These are phyloP conservation scores for Penicillium sp. DNA, from an alignment of 2,329 filamentous ascomycete species.

Conservation along the genomic window DNA sequence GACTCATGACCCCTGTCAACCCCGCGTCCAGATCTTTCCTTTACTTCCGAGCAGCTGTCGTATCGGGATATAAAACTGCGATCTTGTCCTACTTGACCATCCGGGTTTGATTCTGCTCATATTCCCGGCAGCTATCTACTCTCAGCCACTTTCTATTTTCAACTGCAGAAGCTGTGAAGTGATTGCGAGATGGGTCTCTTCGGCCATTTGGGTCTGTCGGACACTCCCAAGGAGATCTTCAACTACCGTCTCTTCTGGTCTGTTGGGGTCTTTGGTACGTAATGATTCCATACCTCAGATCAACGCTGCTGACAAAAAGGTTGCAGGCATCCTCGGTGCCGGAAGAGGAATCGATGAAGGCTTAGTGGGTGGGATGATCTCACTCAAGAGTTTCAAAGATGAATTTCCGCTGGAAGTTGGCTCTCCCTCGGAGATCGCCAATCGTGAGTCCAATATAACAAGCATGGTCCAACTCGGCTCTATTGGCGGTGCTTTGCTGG, in stretches of 20 bases:
- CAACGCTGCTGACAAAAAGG: not conserved
- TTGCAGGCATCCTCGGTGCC: constrained; percentile 9
- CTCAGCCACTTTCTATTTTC: not conserved
- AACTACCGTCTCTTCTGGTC: constrained; percentile 8
- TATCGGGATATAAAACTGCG: not conserved
- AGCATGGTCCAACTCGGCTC: constrained; percentile 9
- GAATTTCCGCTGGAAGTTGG: constrained; percentile 10
- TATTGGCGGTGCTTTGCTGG: constrained; percentile 24
- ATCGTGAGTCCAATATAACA: constrained; percentile 7
- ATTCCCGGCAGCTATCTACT: not conserved
- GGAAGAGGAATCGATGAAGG: constrained; percentile 12
- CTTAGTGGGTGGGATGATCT: constrained; percentile 10
- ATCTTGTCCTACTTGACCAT: not conserved
- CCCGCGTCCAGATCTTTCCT: not conserved
- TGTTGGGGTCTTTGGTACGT: constrained; percentile 5
- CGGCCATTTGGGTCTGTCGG: not conserved
- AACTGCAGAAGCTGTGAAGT: not conserved
- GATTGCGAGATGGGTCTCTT: not conserved
- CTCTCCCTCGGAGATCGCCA: not conserved
- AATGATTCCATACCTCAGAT: not conserved
- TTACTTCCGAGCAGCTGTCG: not conserved
- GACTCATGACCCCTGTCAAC: not conserved
- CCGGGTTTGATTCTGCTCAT: not conserved
- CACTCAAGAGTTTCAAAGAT: constrained; percentile 7
- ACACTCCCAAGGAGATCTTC: constrained; percentile 1